phyloP scores from a whole-genome alignment of 306 rosid species.

The Boehmeria nivea region DNA sequence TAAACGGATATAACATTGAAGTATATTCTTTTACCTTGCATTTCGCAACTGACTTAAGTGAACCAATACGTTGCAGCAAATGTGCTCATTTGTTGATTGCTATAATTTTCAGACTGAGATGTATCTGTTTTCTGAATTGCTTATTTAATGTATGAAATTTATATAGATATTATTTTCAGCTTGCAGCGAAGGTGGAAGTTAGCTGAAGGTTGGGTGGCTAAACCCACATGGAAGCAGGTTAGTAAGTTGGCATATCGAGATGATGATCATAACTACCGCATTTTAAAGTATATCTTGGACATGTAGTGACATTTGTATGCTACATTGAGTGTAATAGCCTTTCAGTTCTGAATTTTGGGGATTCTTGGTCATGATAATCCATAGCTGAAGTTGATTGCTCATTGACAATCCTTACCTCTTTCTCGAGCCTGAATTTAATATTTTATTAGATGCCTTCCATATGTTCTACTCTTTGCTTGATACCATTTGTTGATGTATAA shows the following conservation, averaged over 20 bases:
- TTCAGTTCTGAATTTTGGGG: no score
- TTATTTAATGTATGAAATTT: conserved; percentile 25
- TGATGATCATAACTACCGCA: no score
- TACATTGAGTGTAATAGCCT: no score
- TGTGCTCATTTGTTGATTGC: conserved; percentile 3
- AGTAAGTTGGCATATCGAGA: conserved; percentile 20
- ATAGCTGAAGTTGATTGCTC: no score
- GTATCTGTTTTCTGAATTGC: conserved; percentile 18
- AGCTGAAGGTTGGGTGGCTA: conserved; percentile 72
- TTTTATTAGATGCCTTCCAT: not conserved
- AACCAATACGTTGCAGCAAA: no score
- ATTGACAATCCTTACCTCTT: no score
- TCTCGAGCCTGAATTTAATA: no score
- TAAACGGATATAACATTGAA: conserved; percentile 80
- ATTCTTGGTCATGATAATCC: no score
- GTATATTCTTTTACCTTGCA: conserved; percentile 38
- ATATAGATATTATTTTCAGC: conserved; percentile 41
- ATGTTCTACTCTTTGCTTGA: not conserved
- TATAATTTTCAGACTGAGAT: not conserved
- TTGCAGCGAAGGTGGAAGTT: conserved; percentile 83
- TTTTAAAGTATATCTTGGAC: no score
- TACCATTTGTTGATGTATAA: not conserved
- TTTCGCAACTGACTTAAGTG: no score
- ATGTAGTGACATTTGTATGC: no score
- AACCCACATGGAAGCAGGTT: conserved; percentile 98